Percentiles rank a stretch among this genome's conserved stretches.
phyloP scores from a whole-genome alignment of 306 rosid species.

The Begonia peltatifolia region DNA sequence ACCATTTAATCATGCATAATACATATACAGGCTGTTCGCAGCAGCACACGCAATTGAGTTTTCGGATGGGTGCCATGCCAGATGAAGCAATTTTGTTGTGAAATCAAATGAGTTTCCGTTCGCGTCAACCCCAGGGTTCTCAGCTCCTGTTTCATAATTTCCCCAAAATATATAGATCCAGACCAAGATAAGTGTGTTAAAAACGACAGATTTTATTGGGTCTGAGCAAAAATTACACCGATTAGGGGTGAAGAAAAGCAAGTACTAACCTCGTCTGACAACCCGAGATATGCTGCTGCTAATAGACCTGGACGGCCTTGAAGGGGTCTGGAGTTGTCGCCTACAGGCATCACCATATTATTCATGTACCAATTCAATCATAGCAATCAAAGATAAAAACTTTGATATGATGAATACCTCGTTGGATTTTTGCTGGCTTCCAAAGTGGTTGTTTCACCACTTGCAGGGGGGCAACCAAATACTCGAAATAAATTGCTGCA shows the following conservation, averaged over 20 bases:
- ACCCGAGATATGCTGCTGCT: constrained; percentile 44
- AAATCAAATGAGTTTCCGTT: constrained; percentile 54
- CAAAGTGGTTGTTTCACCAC: constrained; percentile 68
- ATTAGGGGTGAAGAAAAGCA: neutral
- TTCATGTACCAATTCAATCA: too few species aligned
- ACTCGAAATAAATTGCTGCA: constrained; percentile 91
- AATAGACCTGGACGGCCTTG: constrained; percentile 40
- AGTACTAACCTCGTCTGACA: constrained; percentile 37
- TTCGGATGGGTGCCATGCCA: constrained; percentile 66
- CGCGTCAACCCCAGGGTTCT: constrained; percentile 33
- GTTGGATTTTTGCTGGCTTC: constrained; percentile 99
- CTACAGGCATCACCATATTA: constrained; percentile 9
- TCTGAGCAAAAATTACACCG: too few species aligned
- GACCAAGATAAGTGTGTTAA: too few species aligned
- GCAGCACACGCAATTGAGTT: constrained; percentile 67
- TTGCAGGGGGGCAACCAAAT: constrained; percentile 76
- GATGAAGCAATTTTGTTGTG: constrained; percentile 46
- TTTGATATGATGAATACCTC: constrained; percentile 35
- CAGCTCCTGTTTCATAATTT: constrained; percentile 20
- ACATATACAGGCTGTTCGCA: constrained; percentile 57
- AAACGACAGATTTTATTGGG: too few species aligned
- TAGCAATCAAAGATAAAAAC: too few species aligned
- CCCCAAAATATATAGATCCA: too few species aligned
- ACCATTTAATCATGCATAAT: constrained; percentile 30
- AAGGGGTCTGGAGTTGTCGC: constrained; percentile 50